A percentile compares a stretch with the other conserved stretches of the same genome.
Evolutionary conservation across 768 basidiomycete genomes (phyloP).

Genomic region (Suillus discolor): DNA sequence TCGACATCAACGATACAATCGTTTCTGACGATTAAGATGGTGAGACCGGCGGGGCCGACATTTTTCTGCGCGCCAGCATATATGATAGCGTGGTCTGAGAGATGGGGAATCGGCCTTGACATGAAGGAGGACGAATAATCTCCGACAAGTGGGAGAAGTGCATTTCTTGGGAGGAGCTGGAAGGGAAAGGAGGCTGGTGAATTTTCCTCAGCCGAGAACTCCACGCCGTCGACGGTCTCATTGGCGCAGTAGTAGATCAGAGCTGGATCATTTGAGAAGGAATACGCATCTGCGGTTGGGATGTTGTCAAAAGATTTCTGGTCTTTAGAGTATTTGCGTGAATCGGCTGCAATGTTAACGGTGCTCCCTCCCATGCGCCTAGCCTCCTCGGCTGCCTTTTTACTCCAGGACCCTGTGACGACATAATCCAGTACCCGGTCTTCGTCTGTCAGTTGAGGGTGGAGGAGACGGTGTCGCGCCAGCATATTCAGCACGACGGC

Average conservation of each 20-base stretch:
- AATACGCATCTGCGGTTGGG: constrained; percentile 72
- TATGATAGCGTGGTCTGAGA: constrained; percentile 90
- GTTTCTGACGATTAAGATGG: constrained; percentile 91
- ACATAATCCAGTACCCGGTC: constrained; percentile 83
- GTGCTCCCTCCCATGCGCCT: constrained; percentile 59
- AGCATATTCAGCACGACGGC: constrained; percentile 91
- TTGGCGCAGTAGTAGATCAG: constrained; percentile 99
- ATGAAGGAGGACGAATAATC: constrained; percentile 98
- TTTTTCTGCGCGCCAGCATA: constrained; percentile 99
- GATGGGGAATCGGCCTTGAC: constrained; percentile 85
- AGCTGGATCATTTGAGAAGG: constrained; percentile 79
- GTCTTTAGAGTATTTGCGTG: constrained; percentile 60
- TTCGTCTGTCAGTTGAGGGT: constrained; percentile 56
- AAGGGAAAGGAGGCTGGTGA: constrained; percentile 79
- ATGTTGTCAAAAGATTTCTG: constrained; percentile 78
- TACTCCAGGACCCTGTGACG: constrained; percentile 92
- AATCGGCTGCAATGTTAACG: constrained; percentile 74
- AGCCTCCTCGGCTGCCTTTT: constrained; percentile 85
- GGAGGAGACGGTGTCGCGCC: constrained; percentile 76
- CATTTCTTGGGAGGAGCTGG: constrained; percentile 58
- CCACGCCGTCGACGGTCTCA: constrained; percentile 95
- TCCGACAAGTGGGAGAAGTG: constrained; percentile 81
- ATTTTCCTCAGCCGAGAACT: constrained; percentile 67
- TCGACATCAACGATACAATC: constrained; percentile 93
- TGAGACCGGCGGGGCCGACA: constrained; percentile 91